Evolutionary conservation across 768 basidiomycete species (phyloP), one percentile per base, ranked within the genome.

Genomic region (Boletus barrowsii): DNA sequence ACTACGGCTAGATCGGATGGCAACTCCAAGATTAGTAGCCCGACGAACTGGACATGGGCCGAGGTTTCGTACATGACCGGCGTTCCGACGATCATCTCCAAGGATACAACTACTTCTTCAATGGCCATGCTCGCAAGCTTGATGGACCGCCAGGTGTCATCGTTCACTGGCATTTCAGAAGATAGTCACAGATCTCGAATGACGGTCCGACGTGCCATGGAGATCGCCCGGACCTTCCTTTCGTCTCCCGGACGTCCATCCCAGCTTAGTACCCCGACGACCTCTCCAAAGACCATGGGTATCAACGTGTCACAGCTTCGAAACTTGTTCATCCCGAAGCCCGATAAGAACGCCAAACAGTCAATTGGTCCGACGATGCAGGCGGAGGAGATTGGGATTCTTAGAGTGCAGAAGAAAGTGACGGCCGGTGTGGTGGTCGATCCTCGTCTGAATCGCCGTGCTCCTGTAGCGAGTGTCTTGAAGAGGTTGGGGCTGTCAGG

Each of bases 371-470:
- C 40, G 1, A 18, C 15, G 20, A 55, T 50, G 9, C 52, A 50
- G 18, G 52, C 47, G n/a, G n/a, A n/a, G 1, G 56, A 54, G 42
- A 53, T 64, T 17, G 47, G 56, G 41, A 39, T 59, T 15, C 47
- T 49, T 0, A 24, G 56, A n/a, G 26, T 44, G 8, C 51, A 4
- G 45, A 60, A 29, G 49, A 55, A 45, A 30, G 55, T 45, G 18
- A 55, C 41, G 0, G 33, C 36, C n/a, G 22, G 41, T 30, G 26
- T 45, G 17, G 17, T 43, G 22, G 42, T 35, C n/a, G n/a, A n/a
- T n/a, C n/a, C n/a, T n/a, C n/a, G n/a, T n/a, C n/a, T n/a, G n/a
- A n/a, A n/a, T n/a, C n/a, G n/a, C n/a, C n/a, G n/a, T n/a, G n/a
- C n/a, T n/a, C n/a, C n/a, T n/a, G n/a, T n/a, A n/a, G n/a, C n/a